Evolutionary conservation across 805 yeast genomes (phyloP).

Genomic region (Cyberlindnera meyerae): DNA sequence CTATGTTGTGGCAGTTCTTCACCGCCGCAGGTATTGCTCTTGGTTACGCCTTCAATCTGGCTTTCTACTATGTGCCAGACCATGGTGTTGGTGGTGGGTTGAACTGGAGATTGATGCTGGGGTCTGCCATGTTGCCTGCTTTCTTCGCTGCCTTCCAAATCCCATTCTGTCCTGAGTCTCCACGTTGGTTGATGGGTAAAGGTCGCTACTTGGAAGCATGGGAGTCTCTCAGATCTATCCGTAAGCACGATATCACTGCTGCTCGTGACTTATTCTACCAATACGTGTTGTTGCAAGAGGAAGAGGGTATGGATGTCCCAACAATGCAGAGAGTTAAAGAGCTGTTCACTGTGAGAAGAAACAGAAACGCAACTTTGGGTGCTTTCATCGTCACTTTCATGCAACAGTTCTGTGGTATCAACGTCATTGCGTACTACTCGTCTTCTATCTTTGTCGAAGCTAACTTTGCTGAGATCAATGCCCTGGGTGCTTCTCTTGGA

Average conservation of each 20-base stretch:
- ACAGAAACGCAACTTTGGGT: conserved; percentile 76
- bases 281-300: conserved; percentile 59
- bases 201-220: conserved; percentile 57
- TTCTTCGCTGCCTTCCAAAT: conserved; percentile 53
- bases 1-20: conserved; percentile 73
- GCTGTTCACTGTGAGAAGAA: conserved; percentile 68
- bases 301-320: conserved; percentile 45
- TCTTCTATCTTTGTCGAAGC: conserved; percentile 69
- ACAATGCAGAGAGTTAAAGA: conserved; percentile 45
- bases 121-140: conserved; percentile 65
- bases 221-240: conserved; percentile 42
- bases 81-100: conserved; percentile 35
- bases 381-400: conserved; percentile 80
- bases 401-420: conserved; percentile 91
- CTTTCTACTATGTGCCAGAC: conserved; percentile 50
- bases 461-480: conserved; percentile 54
- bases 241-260: conserved; percentile 51
- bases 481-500: conserved; percentile 80
- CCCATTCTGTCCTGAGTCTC: conserved; percentile 69
- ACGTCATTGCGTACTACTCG: conserved; percentile 82
- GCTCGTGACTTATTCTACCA: conserved; percentile 71
- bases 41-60: conserved; percentile 62
- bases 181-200: conserved; percentile 75
- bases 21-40: conserved; percentile 73
- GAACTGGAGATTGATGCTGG: conserved; percentile 69